phyloP scores from a whole-genome alignment of 164 flowering plant genomes.

The Magnolia officinalis region DNA sequence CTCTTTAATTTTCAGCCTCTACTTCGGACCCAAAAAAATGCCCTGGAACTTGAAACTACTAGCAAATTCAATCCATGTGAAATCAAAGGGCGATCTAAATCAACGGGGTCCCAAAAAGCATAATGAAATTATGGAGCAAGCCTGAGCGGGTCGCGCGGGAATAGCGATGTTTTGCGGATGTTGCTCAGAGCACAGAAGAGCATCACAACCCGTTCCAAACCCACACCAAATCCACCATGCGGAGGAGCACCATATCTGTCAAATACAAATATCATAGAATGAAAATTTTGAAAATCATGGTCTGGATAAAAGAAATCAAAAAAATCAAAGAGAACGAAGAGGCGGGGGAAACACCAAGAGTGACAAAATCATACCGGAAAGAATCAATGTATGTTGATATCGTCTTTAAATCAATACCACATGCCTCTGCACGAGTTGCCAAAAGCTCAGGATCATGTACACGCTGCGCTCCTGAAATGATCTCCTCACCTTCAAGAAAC shows the following conservation, averaged over 20 bases:
- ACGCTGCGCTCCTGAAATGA: conserved; percentile 96
- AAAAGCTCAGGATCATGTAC: conserved; percentile 70
- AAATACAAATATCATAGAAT: background rate
- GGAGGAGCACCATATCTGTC: conserved; percentile 78
- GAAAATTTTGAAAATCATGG: background rate
- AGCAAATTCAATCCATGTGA: too few species aligned
- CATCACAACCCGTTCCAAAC: conserved; percentile 91
- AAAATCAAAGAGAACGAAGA: background rate
- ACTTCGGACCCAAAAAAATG: too few species aligned
- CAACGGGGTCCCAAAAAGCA: too few species aligned
- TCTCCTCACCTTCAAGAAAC: conserved; percentile 70
- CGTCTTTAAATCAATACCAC: conserved; percentile 81
- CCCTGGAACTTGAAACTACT: too few species aligned
- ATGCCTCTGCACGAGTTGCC: conserved; percentile 56
- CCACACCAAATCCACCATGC: conserved; percentile 90
- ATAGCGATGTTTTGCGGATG: conserved; percentile 70
- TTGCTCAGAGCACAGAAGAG: conserved; percentile 77
- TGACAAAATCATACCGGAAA: conserved; percentile 47
- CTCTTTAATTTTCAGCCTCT: too few species aligned
- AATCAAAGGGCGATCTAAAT: too few species aligned
- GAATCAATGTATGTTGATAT: conserved; percentile 83
- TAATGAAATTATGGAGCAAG: conserved; percentile 43
- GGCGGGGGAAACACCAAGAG: background rate
- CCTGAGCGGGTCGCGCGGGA: conserved; percentile 72
- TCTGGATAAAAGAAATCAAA: too few species aligned